Conservation (phyloP, 805 yeast genomes). For the Dipodascus geniculatus region DNA sequence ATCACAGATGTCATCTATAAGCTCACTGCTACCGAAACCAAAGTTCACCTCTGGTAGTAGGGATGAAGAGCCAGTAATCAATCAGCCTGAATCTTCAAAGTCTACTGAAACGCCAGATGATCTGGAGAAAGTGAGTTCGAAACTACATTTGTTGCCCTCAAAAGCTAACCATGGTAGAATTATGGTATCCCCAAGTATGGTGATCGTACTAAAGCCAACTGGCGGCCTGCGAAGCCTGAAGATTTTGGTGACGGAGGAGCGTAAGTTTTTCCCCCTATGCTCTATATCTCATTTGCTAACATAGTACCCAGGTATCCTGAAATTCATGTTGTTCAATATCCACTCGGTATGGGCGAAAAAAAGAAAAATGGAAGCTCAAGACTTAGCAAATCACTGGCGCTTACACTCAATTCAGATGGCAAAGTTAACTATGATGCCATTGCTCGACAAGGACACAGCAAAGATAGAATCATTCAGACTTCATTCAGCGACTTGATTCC, state of each 20-base stretch:
- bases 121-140: slow-evolving; percentile 26
- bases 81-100: slow-evolving; percentile 16
- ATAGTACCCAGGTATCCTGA: slow-evolving; percentile 18
- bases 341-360: slow-evolving; percentile 21
- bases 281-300: too few species aligned
- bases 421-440: slow-evolving; percentile 22
- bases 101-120: slow-evolving; percentile 21
- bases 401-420: slow-evolving; percentile 22
- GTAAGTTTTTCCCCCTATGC: too few species aligned
- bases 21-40: slow-evolving; percentile 11
- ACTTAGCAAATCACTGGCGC: slow-evolving; percentile 18
- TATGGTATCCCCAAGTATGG: slow-evolving; percentile 18
- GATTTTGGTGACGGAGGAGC: slow-evolving; percentile 28
- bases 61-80: slow-evolving; percentile 19
- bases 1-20: slow-evolving; percentile 7
- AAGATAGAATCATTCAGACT: slow-evolving; percentile 30
- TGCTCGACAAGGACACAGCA: slow-evolving; percentile 24
- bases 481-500: slow-evolving; percentile 51
- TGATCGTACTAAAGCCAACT: slow-evolving; percentile 12
- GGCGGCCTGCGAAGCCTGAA: slow-evolving; percentile 18
- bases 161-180: not conserved
- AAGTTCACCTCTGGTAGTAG: slow-evolving; percentile 1
- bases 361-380: slow-evolving; percentile 2
- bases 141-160: not conserved
- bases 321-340: slow-evolving; percentile 24